Percentiles rank a stretch among this genome's conserved stretches.
Evolutionary conservation across 345 rosid species (phyloP).

Genomic region (Euphorbia lathyris): DNA sequence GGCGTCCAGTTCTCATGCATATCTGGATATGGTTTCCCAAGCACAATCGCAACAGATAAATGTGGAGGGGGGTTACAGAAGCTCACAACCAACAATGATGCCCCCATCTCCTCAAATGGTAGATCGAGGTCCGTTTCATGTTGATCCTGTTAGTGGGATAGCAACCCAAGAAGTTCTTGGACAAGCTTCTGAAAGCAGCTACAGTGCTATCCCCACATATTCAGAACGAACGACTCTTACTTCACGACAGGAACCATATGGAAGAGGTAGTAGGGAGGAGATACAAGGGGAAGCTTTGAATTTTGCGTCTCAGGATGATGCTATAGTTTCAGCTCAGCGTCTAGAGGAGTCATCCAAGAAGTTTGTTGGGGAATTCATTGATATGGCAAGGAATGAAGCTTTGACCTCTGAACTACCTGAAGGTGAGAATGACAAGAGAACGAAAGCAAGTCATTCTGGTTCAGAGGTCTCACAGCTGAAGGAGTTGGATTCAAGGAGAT

Average conservation of each 20-base stretch:
- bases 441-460: conserved; percentile 29
- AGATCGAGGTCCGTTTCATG: conserved; percentile 32
- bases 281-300: conserved; percentile 31
- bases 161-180: conserved; percentile 34
- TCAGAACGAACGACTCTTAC: conserved; percentile 34
- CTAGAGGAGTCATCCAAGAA: conserved; percentile 57
- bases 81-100: conserved; percentile 42
- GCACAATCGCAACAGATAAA: conserved; percentile 33
- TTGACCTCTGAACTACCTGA: conserved; percentile 44
- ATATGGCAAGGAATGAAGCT: conserved; percentile 52
- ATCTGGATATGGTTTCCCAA: conserved; percentile 33
- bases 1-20: conserved; percentile 42
- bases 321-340: conserved; percentile 61
- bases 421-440: conserved; percentile 36
- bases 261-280: conserved; percentile 30
- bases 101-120: conserved; percentile 58
- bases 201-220: conserved; percentile 26
- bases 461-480: conserved; percentile 32
- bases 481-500: conserved; percentile 36
- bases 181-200: conserved; percentile 47
- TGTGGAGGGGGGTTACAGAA: conserved; percentile 36
- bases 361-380: conserved; percentile 64
- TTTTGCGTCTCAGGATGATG: conserved; percentile 41
- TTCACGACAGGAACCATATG: conserved; percentile 22
- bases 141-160: conserved; percentile 26